Evolutionary conservation across 192 early-diverging fungal genomes (phyloP).

Genomic region (Mortierella claussenii): DNA sequence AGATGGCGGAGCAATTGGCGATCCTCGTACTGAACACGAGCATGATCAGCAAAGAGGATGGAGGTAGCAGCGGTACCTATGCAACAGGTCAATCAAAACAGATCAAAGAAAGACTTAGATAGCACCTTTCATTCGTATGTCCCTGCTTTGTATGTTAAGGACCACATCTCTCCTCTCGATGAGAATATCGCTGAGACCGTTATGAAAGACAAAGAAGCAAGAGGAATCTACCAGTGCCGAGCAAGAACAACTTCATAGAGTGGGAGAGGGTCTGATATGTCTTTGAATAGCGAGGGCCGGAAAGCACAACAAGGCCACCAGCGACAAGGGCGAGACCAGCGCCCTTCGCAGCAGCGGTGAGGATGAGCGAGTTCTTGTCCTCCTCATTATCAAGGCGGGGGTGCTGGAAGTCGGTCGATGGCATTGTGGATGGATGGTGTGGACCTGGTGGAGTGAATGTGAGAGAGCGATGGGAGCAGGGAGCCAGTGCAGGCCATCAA

Average conservation of each 20-base stretch:
- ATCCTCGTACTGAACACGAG: constrained; percentile 46
- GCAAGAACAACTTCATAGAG: constrained; percentile 46
- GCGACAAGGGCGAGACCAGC: constrained; percentile 44
- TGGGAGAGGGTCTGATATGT: constrained; percentile 34
- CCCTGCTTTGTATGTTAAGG: background rate
- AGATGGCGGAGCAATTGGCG: constrained; percentile 43
- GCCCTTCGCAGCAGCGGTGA: constrained; percentile 43
- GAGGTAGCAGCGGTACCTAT: constrained; percentile 39
- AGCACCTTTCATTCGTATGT: background rate
- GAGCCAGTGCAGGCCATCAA: no score
- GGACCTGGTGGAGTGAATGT: constrained; percentile 1
- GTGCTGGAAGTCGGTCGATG: constrained; percentile 1
- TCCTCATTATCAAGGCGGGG: background rate
- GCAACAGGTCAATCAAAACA: no score
- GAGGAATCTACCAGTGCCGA: constrained; percentile 28
- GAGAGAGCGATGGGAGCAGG: background rate
- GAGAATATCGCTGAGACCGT: background rate
- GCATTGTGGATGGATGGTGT: background rate
- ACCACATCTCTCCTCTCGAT: background rate
- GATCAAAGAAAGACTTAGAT: background rate
- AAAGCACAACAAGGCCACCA: constrained; percentile 31
- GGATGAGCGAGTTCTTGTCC: constrained; percentile 31
- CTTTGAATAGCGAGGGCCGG: constrained; percentile 40
- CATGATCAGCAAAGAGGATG: constrained; percentile 41
- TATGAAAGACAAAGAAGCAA: background rate